A percentile compares a stretch with the other conserved stretches of the same genome.
Evolutionary conservation across 148 eudicot genomes (phyloP).

Genomic region (Beta vulgaris): DNA sequence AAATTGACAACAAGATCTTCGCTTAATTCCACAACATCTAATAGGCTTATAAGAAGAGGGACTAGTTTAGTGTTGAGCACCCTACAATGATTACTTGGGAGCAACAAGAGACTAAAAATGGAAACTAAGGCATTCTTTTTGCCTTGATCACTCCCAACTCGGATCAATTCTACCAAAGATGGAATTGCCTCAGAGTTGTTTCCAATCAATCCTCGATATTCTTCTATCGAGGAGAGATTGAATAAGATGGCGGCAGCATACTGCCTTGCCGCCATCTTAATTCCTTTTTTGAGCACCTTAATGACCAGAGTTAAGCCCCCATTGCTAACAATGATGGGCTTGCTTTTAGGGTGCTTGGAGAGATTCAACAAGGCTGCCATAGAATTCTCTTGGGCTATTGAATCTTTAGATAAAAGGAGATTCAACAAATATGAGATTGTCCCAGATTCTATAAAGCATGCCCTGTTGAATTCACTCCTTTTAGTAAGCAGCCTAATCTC

Average conservation of each 20-base stretch:
- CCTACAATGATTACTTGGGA: conserved; percentile 52
- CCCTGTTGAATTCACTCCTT: conserved; percentile 57
- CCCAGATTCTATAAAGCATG: conserved; percentile 71
- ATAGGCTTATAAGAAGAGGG: conserved; percentile 41
- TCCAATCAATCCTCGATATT: conserved; percentile 55
- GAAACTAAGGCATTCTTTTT: conserved; percentile 70
- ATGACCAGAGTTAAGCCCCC: conserved; percentile 52
- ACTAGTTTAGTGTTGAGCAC: conserved; percentile 58
- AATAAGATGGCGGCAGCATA: conserved; percentile 75
- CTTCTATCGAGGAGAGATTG: conserved; percentile 73
- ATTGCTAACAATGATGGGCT: conserved; percentile 46
- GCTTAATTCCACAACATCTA: conserved; percentile 35
- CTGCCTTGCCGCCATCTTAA: conserved; percentile 58
- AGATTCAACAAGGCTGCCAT: conserved; percentile 68
- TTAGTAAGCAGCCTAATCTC: conserved; percentile 71
- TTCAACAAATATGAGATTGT: conserved; percentile 53
- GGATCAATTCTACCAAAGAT: conserved; percentile 51
- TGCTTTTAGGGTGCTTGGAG: conserved; percentile 54
- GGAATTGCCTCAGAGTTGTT: conserved; percentile 50
- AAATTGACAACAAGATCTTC: conserved; percentile 63
- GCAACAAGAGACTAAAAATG: conserved; percentile 54
- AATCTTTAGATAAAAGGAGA: conserved; percentile 41
- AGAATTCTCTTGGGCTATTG: conserved; percentile 60
- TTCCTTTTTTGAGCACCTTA: conserved; percentile 46
- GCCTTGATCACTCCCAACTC: conserved; percentile 46